Evolutionary conservation across 257 asterid genomes (phyloP).

Genomic region (Nicotiana noctiflora): DNA sequence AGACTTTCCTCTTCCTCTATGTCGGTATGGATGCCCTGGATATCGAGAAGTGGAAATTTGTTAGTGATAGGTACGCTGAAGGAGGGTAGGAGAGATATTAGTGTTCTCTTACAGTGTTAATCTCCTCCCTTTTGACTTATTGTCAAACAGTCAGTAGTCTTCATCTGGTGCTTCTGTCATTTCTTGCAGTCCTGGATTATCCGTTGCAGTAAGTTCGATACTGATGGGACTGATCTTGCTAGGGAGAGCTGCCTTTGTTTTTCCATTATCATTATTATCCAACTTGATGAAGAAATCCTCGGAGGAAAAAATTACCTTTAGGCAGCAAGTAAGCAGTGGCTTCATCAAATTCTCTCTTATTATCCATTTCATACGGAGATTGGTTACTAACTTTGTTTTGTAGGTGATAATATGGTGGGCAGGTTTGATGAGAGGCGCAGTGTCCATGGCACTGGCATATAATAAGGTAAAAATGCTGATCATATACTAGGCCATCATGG

Average conservation of each 20-base stretch:
- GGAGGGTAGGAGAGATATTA: background rate
- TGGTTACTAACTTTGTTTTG: background rate
- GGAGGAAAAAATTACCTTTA: conserved; percentile 19
- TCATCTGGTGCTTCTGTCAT: background rate
- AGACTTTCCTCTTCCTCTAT: conserved; percentile 39
- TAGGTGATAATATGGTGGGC: conserved; percentile 45
- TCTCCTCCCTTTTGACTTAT: background rate
- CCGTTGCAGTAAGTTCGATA: conserved; percentile 29
- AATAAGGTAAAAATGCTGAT: conserved; percentile 22
- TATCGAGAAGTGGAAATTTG: conserved; percentile 34
- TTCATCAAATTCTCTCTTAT: background rate
- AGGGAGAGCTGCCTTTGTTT: conserved; percentile 41
- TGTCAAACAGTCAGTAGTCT: background rate
- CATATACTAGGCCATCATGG: background rate
- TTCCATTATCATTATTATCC: conserved; percentile 30
- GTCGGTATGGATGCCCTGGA: conserved; percentile 50
- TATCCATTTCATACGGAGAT: background rate
- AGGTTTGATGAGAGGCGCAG: conserved; percentile 42
- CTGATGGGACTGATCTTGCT: conserved; percentile 26
- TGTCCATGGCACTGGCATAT: conserved; percentile 42
- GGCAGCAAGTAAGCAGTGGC: conserved; percentile 29
- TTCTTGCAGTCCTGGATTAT: conserved; percentile 30
- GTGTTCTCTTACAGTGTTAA: background rate
- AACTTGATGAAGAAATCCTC: conserved; percentile 31
- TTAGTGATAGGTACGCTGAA: conserved; percentile 26